Conservation (phyloP, 805 yeast species). For the Nakazawaea laoshanensis region DNA sequence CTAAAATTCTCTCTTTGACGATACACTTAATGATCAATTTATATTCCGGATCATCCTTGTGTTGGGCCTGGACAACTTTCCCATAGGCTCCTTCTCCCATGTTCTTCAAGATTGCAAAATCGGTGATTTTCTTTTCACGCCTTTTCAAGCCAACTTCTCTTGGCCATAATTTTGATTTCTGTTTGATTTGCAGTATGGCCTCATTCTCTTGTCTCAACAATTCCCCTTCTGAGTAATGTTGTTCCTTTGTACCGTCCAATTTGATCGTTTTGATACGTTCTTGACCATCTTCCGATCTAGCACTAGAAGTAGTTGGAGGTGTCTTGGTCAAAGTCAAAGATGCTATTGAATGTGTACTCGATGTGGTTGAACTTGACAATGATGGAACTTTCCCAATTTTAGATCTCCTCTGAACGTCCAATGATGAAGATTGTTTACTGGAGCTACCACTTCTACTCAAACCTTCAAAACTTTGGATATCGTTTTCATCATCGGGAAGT, state of each 20-base stretch:
- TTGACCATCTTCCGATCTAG: background rate
- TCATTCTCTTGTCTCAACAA: constrained; percentile 37
- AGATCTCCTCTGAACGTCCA: constrained; percentile 5
- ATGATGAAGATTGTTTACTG: constrained; percentile 6
- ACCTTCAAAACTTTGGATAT: constrained; percentile 20
- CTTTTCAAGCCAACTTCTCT: constrained; percentile 56
- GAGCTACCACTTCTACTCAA: constrained; percentile 12
- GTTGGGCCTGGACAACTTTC: constrained; percentile 74
- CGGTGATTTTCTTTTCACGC: constrained; percentile 62
- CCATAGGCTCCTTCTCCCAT: constrained; percentile 98
- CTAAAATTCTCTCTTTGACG: constrained; percentile 84
- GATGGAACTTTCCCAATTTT: constrained; percentile 4
- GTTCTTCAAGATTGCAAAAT: constrained; percentile 61
- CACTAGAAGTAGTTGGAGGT: constrained; percentile 9
- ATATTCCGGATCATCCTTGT: constrained; percentile 52
- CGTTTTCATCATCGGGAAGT: constrained; percentile 28
- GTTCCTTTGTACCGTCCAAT: constrained; percentile 3
- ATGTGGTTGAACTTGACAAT: constrained; percentile 2
- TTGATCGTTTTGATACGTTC: constrained; percentile 3
- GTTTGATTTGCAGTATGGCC: constrained; percentile 26
- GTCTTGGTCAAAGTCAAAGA: background rate
- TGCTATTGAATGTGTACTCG: constrained; percentile 7
- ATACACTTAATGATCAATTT: constrained; percentile 81
- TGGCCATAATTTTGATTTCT: constrained; percentile 38
- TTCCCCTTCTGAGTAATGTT: constrained; percentile 14